These are phyloP conservation scores for Aspergillus melleus DNA, from an alignment of 2,329 filamentous ascomycete species.

Conservation along the genomic window DNA sequence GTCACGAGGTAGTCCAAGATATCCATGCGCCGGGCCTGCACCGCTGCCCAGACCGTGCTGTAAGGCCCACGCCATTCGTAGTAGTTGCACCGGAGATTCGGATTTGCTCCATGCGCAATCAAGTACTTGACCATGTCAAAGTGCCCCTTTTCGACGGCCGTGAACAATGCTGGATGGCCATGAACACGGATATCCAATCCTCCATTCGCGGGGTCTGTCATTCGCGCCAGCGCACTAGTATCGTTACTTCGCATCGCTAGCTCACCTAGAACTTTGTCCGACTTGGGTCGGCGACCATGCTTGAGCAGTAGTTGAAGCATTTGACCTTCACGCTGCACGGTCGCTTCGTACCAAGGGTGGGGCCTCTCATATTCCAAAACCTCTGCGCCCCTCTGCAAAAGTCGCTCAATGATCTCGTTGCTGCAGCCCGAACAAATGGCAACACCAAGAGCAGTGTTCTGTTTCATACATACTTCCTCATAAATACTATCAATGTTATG, in stretches of 20 bases:
- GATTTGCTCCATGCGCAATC: neutral
- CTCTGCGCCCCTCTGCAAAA: neutral
- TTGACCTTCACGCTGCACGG: neutral
- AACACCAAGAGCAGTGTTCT: neutral
- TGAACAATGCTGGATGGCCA: neutral
- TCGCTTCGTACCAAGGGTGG: neutral
- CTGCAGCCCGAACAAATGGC: neutral
- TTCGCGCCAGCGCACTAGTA: neutral
- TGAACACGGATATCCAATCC: neutral
- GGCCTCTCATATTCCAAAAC: neutral
- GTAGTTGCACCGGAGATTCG: neutral
- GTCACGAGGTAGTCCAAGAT: neutral
- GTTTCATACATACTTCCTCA: neutral
- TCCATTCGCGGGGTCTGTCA: neutral
- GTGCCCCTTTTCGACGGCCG: neutral
- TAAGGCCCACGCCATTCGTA: neutral
- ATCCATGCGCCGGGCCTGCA: neutral
- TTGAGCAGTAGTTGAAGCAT: neutral
- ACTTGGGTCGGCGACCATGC: neutral
- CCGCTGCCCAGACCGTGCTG: neutral
- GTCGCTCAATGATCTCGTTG: neutral
- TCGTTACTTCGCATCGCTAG: neutral
- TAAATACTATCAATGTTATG: too few species aligned
- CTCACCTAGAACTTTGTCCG: neutral
- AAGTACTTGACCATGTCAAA: neutral